phyloP scores from a whole-genome alignment of 73 alveolate species.

The Paramecium biaurelia region DNA sequence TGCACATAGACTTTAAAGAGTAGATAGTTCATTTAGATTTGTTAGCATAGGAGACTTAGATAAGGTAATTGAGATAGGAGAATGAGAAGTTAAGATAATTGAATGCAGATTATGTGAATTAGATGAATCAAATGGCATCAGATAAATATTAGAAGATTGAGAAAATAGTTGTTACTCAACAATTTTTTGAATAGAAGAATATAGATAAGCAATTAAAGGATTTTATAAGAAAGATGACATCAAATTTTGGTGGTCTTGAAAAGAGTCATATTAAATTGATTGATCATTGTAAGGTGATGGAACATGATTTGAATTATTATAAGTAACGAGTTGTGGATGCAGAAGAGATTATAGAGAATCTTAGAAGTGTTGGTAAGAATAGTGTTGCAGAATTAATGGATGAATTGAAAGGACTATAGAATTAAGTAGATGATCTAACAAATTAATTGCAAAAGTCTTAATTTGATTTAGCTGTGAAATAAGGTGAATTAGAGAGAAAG shows the following conservation, averaged over 20 bases:
- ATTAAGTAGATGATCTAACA: constrained; percentile 4
- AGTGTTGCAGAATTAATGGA: constrained; percentile 42
- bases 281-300: constrained; percentile 65
- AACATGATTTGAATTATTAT: constrained; percentile 55
- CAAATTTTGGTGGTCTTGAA: constrained; percentile 54
- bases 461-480: constrained; percentile 39
- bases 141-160: constrained; percentile 55
- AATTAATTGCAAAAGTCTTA: neutral
- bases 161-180: constrained; percentile 49
- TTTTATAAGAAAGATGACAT: constrained; percentile 59
- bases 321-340: constrained; percentile 56
- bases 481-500: constrained; percentile 20
- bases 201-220: constrained; percentile 54
- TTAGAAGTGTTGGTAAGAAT: constrained; percentile 44
- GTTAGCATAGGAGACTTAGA: neutral
- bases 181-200: constrained; percentile 59
- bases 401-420: constrained; percentile 37
- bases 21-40: neutral
- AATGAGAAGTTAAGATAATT: constrained; percentile 56
- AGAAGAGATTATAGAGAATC: constrained; percentile 54
- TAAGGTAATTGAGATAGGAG: constrained; percentile 20
- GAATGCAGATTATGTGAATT: constrained; percentile 55
- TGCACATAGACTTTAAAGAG: neutral
- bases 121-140: constrained; percentile 53
- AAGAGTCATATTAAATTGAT: constrained; percentile 53